Conservation (phyloP, 768 basidiomycete species). For the Lentinula detonsa region DNA sequence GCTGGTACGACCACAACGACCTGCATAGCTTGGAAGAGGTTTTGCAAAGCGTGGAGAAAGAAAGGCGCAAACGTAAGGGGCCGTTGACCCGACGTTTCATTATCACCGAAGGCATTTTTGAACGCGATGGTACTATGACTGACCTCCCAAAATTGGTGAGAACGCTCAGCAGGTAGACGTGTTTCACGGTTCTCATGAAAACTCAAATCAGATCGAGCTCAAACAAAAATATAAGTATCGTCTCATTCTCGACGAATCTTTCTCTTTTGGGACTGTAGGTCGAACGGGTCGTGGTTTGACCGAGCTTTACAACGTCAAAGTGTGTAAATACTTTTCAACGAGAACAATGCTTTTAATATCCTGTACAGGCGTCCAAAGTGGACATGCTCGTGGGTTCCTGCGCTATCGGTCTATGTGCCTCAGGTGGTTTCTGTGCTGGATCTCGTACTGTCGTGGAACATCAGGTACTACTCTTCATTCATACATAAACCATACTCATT, state of each 20-base stretch:
- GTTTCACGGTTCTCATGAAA: not conserved
- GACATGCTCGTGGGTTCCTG: conserved; percentile 95
- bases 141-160: conserved; percentile 89
- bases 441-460: conserved; percentile 78
- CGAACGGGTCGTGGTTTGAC: conserved; percentile 92
- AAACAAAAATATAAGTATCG: conserved; percentile 96
- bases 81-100: conserved; percentile 91
- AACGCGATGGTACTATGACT: conserved; percentile 87
- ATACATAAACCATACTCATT: not conserved
- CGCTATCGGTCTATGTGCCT: conserved; percentile 74
- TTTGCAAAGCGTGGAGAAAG: conserved; percentile 78
- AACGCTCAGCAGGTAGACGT: not conserved
- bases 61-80: conserved; percentile 74
- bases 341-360: not conserved
- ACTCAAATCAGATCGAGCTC: conserved; percentile 67
- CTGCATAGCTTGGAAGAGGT: conserved; percentile 87
- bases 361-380: conserved; percentile 70
- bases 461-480: conserved; percentile 44
- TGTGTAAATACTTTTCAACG: conserved; percentile 27
- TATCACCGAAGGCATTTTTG: conserved; percentile 95
- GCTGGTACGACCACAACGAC: conserved; percentile 97
- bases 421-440: conserved; percentile 95
- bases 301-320: conserved; percentile 90
- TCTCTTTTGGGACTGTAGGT: conserved; percentile 91
- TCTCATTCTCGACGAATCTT: conserved; percentile 87